Evolutionary conservation across 768 basidiomycete species (phyloP), one percentile per base, ranked within the genome.

Genomic region (Podaxis sp.): DNA sequence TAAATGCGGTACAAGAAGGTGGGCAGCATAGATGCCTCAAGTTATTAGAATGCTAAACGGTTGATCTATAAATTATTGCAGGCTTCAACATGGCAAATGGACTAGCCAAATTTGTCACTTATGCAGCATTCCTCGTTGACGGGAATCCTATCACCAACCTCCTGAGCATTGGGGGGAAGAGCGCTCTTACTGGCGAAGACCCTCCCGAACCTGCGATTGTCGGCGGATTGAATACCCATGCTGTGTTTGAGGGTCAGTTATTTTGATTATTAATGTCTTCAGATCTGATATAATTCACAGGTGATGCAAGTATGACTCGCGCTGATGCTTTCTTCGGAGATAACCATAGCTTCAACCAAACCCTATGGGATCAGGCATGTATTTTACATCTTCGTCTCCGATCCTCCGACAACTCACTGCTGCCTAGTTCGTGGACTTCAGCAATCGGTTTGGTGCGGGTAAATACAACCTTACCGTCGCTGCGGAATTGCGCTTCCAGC

Each of bases 391-490:
- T 36, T 24, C 5, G 12, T 9, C 22, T n/a, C 9, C 39, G 28
- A 61, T 15, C 13, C 7, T 17, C 1, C 17, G n/a, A 28, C n/a
- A 38, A 36, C 33, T 13, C 17, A 42, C 8, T 3, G 46, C 44
- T 17, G 7, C 5, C 5, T 38, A 65, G 64, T 65, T 65, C 59
- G 52, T 49, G 6, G 64, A 65, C 24, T 61, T 49, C 48, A 57
- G 59, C 40, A 61, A 65, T 40, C 40, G 54, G 5, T 57, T 54
- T 26, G 64, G 64, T n/a, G 64, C 40, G 1, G 64, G 64, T 11
- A 61, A 54, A 46, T 65, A 65, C 48, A 61, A 65, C 54, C 59
- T 65, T 17, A 61, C 67, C 60, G 64, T 57, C 22, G 64, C 64
- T 13, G 59, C 39, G 4, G 64, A 61, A 19, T 40, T 57, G 26